A percentile compares a stretch with the other conserved stretches of the same genome.
phyloP scores from a whole-genome alignment of 169 alveolate species.

The Plasmodium inui region DNA sequence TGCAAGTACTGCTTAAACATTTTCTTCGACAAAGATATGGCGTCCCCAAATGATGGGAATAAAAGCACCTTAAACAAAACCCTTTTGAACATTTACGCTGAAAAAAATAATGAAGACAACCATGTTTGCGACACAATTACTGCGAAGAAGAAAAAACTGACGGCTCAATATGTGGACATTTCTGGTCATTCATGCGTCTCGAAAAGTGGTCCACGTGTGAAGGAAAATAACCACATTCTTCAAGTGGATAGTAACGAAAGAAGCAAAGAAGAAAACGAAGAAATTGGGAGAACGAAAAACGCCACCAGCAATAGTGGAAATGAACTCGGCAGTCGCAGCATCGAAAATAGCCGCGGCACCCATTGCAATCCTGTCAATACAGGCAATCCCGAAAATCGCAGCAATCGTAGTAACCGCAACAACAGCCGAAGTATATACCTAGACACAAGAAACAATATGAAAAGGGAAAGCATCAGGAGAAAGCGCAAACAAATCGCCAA shows the following conservation, averaged over 20 bases:
- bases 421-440: neutral
- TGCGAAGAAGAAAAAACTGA: neutral
- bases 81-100: neutral
- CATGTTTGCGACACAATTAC: neutral
- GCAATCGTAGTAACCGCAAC: neutral
- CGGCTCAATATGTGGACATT: neutral
- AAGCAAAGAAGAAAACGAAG: neutral
- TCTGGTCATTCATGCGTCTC: neutral
- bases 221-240: neutral
- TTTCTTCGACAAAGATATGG: constrained; percentile 15
- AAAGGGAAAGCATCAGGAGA: neutral
- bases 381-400: neutral
- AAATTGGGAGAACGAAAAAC: neutral
- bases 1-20: constrained; percentile 57
- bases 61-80: neutral
- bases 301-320: neutral
- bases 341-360: neutral
- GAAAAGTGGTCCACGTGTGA: neutral
- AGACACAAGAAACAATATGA: neutral
- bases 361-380: neutral
- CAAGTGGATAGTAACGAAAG: neutral
- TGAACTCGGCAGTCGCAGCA: neutral
- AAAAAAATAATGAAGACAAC: neutral
- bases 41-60: neutral
- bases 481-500: neutral